Conservation (phyloP, 345 rosid genomes). For the Salix purpurea region DNA sequence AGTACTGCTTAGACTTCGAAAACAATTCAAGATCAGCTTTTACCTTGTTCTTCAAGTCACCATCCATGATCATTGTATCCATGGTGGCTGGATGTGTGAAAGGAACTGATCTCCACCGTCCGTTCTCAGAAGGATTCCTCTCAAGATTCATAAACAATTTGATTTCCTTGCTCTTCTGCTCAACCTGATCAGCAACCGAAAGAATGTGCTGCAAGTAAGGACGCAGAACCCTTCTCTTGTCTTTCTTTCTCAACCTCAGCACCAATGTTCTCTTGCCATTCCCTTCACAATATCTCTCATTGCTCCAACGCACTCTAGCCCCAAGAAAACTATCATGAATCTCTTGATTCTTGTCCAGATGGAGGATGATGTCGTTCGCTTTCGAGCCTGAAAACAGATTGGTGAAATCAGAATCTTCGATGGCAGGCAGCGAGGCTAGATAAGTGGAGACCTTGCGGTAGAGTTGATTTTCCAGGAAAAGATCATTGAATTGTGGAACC, state of each 20-base stretch:
- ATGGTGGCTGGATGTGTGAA: constrained; percentile 30
- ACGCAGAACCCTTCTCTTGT: constrained; percentile 14
- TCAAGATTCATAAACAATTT: constrained; percentile 12
- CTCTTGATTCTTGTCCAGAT: constrained; percentile 12
- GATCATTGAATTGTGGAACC: constrained; percentile 20
- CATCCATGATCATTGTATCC: constrained; percentile 26
- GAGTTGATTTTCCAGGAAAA: constrained; percentile 13
- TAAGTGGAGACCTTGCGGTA: constrained; percentile 15
- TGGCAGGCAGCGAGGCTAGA: constrained; percentile 17
- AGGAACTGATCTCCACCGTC: constrained; percentile 19
- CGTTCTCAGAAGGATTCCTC: neutral
- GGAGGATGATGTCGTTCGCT: constrained; percentile 21
- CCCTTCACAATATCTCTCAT: neutral
- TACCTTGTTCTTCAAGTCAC: constrained; percentile 19
- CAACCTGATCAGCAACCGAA: constrained; percentile 11
- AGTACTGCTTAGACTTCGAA: constrained; percentile 23
- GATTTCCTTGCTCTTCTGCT: constrained; percentile 20
- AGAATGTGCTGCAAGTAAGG: constrained; percentile 28
- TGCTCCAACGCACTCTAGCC: constrained; percentile 19
- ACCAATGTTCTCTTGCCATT: neutral
- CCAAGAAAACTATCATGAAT: constrained; percentile 16
- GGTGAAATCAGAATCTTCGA: constrained; percentile 17
- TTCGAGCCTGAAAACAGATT: constrained; percentile 23
- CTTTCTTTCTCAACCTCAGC: constrained; percentile 20
- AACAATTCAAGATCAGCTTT: constrained; percentile 25